A percentile compares a stretch with the other conserved stretches of the same genome.
phyloP scores from a whole-genome alignment of 768 basidiomycete genomes.

The Podaxis sp. region DNA sequence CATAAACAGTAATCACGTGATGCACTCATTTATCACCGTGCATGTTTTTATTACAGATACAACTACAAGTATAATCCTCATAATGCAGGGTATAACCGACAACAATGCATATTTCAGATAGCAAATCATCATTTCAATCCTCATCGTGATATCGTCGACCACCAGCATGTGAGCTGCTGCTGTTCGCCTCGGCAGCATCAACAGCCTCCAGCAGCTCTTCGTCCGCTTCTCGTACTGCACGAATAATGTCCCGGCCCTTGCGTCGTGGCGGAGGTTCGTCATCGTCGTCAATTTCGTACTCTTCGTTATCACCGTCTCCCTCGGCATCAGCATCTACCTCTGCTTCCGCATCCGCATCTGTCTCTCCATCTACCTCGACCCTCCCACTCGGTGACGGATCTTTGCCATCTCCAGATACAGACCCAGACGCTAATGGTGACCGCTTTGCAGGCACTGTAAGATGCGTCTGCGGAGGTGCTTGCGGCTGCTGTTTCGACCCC shows the following conservation, averaged over 20 bases:
- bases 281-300: constrained; percentile 24
- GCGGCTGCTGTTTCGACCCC: neutral
- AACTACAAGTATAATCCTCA: constrained; percentile 7
- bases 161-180: constrained; percentile 11
- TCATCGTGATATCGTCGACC: constrained; percentile 13
- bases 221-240: constrained; percentile 23
- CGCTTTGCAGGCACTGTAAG: constrained; percentile 3
- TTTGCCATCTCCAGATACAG: constrained; percentile 20
- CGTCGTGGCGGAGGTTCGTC: constrained; percentile 14
- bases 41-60: neutral
- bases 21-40: neutral
- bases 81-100: constrained; percentile 13
- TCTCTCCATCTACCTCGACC: constrained; percentile 23
- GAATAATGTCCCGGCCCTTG: constrained; percentile 2
- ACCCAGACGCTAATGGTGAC: constrained; percentile 9
- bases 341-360: constrained; percentile 32
- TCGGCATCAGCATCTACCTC: constrained; percentile 27
- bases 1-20: constrained; percentile 13
- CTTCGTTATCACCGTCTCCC: constrained; percentile 30
- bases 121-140: neutral
- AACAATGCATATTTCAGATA: neutral
- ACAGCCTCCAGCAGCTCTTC: constrained; percentile 21
- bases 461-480: neutral
- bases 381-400: constrained; percentile 27
- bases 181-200: constrained; percentile 20